A percentile compares a stretch with the other conserved stretches of the same genome.
Evolutionary conservation across 2,329 filamentous ascomycete genomes (phyloP).

Genomic region (Trichoderma endophyticum): DNA sequence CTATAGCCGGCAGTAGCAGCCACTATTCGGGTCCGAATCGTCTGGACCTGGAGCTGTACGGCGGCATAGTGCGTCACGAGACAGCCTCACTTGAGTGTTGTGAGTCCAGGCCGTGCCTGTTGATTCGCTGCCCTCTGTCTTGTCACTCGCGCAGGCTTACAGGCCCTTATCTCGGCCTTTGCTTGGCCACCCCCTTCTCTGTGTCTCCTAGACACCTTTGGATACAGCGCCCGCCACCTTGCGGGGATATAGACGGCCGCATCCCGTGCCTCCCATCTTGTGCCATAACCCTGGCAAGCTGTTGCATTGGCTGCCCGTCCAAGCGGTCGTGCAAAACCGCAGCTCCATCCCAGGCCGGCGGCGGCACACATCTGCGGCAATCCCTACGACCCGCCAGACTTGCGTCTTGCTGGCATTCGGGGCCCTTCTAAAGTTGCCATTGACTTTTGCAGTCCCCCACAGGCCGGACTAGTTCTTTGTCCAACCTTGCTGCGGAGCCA

Average conservation of each 20-base stretch:
- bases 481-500: not conserved
- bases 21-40: not conserved
- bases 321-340: not conserved
- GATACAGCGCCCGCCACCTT: not conserved
- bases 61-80: constrained; percentile 9
- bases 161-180: not conserved
- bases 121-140: not conserved
- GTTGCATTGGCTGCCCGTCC: not conserved
- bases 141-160: not conserved
- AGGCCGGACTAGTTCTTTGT: not conserved
- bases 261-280: not conserved
- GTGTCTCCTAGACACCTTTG: not conserved
- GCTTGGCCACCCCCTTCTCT: not conserved
- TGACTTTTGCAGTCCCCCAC: not conserved
- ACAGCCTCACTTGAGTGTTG: constrained; percentile 13
- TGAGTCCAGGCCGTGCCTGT: not conserved
- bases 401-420: not conserved
- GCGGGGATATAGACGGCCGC: constrained; percentile 1
- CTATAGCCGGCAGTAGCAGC: not conserved
- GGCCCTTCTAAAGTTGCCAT: not conserved
- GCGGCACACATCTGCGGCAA: not conserved
- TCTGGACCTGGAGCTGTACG: constrained; percentile 1
- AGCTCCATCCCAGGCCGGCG: not conserved
- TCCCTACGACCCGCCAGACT: not conserved
- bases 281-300: not conserved